Conservation (phyloP, 1,284 basidiomycete genomes). For the Exobasidium cylindrosporum region DNA sequence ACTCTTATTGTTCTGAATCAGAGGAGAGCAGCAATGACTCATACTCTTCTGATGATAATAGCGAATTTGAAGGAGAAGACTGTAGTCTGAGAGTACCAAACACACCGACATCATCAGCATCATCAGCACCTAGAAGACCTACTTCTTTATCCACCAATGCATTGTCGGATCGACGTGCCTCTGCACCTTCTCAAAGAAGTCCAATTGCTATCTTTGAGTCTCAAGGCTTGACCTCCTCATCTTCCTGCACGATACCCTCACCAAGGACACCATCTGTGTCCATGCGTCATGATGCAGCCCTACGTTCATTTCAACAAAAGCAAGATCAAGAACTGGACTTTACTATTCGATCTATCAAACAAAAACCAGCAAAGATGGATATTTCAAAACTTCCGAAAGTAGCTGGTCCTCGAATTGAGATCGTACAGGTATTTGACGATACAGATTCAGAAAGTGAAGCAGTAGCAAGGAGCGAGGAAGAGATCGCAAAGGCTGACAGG, state of each 20-base stretch:
- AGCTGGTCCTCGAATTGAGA: slow-evolving; percentile 1
- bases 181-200: neutral
- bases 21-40: slow-evolving; percentile 5
- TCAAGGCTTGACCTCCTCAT: neutral
- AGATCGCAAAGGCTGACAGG: neutral
- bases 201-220: neutral
- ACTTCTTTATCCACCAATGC: neutral
- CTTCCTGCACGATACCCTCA: neutral
- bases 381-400: neutral
- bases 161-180: neutral
- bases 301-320: slow-evolving; percentile 5
- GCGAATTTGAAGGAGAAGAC: neutral
- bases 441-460: neutral
- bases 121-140: neutral
- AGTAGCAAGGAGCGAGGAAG: slow-evolving; percentile 14
- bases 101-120: neutral
- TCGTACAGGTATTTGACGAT: slow-evolving; percentile 9
- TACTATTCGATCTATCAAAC: neutral
- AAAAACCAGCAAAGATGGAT: neutral
- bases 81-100: neutral
- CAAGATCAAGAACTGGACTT: neutral
- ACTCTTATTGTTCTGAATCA: neutral
- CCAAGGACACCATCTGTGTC: slow-evolving; percentile 1
- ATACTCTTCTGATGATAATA: neutral
- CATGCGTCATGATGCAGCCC: slow-evolving; percentile 1